Conservation (phyloP, 441 rosid genomes). For the Bruguiera hainesii region DNA sequence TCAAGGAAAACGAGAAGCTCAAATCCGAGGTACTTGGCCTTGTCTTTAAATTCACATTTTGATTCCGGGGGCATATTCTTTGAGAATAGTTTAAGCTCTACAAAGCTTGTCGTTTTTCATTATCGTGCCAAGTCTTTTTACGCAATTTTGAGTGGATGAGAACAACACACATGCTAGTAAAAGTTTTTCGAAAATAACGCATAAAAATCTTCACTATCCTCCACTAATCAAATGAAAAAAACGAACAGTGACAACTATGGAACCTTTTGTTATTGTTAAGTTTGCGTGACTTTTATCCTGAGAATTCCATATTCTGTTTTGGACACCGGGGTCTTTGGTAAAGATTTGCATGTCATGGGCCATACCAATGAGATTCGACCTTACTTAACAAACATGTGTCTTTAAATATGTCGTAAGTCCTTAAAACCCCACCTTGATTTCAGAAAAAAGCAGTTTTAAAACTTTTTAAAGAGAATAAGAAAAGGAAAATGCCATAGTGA, state of each 20-base stretch:
- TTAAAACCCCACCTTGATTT: constrained; percentile 14
- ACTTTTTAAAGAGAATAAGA: neutral
- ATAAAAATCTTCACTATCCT: neutral
- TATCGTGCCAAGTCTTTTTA: neutral
- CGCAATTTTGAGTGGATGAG: neutral
- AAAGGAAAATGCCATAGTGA: constrained; percentile 16
- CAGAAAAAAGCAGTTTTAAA: neutral
- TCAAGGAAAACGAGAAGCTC: constrained; percentile 62
- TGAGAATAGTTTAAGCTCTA: neutral
- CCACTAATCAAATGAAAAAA: neutral
- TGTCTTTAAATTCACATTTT: neutral
- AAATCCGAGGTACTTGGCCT: constrained; percentile 57
- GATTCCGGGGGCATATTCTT: neutral
- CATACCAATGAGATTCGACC: constrained; percentile 18
- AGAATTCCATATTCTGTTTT: constrained; percentile 4
- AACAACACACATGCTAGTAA: neutral
- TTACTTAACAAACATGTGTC: constrained; percentile 14
- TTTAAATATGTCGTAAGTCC: constrained; percentile 25
- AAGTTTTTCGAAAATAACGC: neutral
- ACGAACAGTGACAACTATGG: neutral
- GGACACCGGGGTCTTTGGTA: constrained; percentile 9
- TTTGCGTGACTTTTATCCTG: neutral
- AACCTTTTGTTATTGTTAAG: neutral
- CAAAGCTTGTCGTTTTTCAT: neutral
- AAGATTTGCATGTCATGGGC: constrained; percentile 5